Evolutionary conservation across 2,329 filamentous ascomycete genomes (phyloP).

Genomic region (Ophiostoma tasmaniense): DNA sequence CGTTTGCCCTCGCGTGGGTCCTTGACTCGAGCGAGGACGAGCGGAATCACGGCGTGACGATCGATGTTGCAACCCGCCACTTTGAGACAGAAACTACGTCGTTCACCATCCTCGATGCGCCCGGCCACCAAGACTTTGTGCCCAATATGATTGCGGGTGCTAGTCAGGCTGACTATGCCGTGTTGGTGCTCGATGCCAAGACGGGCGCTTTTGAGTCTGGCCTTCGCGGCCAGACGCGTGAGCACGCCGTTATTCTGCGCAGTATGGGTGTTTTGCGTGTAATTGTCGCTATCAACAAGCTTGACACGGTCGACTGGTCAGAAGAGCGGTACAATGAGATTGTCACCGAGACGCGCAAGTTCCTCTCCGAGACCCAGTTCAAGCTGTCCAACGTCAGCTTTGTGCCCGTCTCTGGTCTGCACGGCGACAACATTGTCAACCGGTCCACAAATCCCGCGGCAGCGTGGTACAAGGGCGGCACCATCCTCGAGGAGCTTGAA

Average conservation of each 20-base stretch:
- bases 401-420: constrained; percentile 80
- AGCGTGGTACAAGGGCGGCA: constrained; percentile 73
- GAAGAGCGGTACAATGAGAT: constrained; percentile 79
- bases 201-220: constrained; percentile 91
- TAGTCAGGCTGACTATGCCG: constrained; percentile 89
- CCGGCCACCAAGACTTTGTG: constrained; percentile 90
- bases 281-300: constrained; percentile 90
- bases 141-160: constrained; percentile 99
- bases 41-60: constrained; percentile 81
- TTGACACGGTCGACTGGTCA: constrained; percentile 80
- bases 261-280: constrained; percentile 85
- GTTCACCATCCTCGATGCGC: constrained; percentile 93
- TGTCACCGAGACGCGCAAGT: constrained; percentile 69
- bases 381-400: constrained; percentile 73
- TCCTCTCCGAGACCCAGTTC: constrained; percentile 76
- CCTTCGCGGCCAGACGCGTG: constrained; percentile 84
- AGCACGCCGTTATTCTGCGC: constrained; percentile 81
- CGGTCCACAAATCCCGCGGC: constrained; percentile 47
- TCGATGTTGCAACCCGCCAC: constrained; percentile 90
- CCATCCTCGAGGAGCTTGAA: constrained; percentile 77
- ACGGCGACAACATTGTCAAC: constrained; percentile 74
- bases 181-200: constrained; percentile 86
- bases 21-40: constrained; percentile 89
- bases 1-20: constrained; percentile 95
- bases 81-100: constrained; percentile 81